Evolutionary conservation across 2,329 filamentous ascomycete species (phyloP).

Genomic region (Metarhizium anisopliae): DNA sequence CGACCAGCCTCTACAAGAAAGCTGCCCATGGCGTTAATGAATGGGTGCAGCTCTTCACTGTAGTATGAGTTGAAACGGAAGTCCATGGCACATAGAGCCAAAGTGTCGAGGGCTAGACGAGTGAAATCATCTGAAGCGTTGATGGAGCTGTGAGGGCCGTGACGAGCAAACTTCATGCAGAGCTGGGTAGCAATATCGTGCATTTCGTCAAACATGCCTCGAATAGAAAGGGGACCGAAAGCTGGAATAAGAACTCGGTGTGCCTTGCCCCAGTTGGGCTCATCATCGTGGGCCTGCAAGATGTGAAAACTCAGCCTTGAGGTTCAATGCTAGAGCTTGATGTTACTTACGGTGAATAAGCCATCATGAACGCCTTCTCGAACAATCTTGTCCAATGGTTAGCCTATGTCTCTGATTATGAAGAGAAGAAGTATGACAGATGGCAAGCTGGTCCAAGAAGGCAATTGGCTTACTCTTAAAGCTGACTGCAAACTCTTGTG

Average conservation of each 20-base stretch:
- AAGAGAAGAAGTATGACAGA: neutral
- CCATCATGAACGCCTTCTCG: slow-evolving; percentile 54
- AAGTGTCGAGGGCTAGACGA: slow-evolving; percentile 62
- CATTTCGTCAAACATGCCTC: slow-evolving; percentile 61
- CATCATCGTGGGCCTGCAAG: slow-evolving; percentile 31
- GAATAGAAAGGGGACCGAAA: slow-evolving; percentile 60
- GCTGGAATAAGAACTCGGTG: slow-evolving; percentile 58
- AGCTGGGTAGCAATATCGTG: slow-evolving; percentile 59
- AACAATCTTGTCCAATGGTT: slow-evolving; percentile 32
- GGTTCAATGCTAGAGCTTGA: neutral
- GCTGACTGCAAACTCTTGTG: slow-evolving; percentile 43
- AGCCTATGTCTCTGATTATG: neutral
- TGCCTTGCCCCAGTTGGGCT: slow-evolving; percentile 58
- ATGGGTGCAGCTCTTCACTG: slow-evolving; percentile 58
- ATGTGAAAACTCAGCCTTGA: slow-evolving; percentile 12
- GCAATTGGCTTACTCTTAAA: slow-evolving; percentile 27
- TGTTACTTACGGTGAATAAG: slow-evolving; percentile 51
- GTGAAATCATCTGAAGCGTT: slow-evolving; percentile 59
- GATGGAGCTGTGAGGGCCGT: slow-evolving; percentile 49
- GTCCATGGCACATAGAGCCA: slow-evolving; percentile 63
- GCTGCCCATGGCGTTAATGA: slow-evolving; percentile 58
- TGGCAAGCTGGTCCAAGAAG: neutral
- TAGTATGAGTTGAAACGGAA: slow-evolving; percentile 72
- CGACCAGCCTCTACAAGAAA: slow-evolving; percentile 49
- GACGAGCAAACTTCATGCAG: slow-evolving; percentile 58